Base-by-base conservation (phyloP, 2,329 filamentous ascomycete species). In the Celoporthe dispersa region DNA sequence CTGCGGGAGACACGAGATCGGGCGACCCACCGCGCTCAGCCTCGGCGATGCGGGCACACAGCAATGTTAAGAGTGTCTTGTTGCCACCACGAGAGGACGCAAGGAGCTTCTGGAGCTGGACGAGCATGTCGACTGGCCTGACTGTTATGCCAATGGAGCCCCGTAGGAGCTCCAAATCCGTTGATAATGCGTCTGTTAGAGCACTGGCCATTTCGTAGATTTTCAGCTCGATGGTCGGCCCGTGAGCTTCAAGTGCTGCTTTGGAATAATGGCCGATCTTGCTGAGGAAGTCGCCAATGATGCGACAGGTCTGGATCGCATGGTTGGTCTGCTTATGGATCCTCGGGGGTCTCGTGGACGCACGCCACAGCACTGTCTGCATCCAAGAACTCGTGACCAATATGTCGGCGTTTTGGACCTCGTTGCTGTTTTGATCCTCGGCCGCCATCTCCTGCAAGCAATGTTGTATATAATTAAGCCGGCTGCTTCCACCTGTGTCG, bases 381-480 rank as follows among this genome's bases (percentile, higher is more conserved):
- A 86, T 85, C 84, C 84, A 86, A 61, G 85, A 83, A 1, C 82
- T 77, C 0, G 84, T 85, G 3, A 85, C 83, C 69, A 80, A 82
- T n/a, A 86, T 79, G 64, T 85, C 84, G 3, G 83, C 84, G 9
- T 80, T 80, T 68, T 86, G 84, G 0, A 85, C 80, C 35, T 85
- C 83, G n/a, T 81, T 85, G n/a, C 80, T 79, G 0, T 77, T 77
- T 60, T 76, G 77, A 8, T 80, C 80, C 5, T 82, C 79, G 0
- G 78, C 74, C 0, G 81, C 76, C 0, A 78, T 79, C 53, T 84
- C 81, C 3, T 82, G 80, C 0, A 85, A 77, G 28, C 80, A 82
- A 51, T 77, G 76, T 62, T 85, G 83, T 0, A 86, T 78, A 0
- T 78, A 70, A 16, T 81, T 79, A 0, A 85, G 75, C 28, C 77